Conservation (phyloP, 164 flowering plant species). For the Berberis vulgaris region DNA sequence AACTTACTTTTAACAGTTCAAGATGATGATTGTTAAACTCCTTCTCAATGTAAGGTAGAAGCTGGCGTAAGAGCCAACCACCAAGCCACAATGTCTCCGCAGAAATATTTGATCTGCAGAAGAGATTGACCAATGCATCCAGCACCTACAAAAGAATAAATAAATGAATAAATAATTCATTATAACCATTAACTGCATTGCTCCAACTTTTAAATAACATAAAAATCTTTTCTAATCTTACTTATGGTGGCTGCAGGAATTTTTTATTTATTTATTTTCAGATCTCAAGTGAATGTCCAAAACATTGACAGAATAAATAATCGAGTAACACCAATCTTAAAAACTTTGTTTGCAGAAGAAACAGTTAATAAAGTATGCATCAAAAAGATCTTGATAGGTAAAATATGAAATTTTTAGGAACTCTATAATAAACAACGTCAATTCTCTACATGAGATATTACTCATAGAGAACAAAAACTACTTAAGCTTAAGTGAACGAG, state of each 20-base stretch:
- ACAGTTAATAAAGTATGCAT: no score
- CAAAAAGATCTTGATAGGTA: no score
- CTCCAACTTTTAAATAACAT: background rate
- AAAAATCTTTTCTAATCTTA: no score
- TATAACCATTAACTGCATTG: background rate
- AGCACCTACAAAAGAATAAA: conserved; percentile 47
- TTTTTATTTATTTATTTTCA: no score
- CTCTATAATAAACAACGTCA: no score
- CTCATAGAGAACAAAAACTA: background rate
- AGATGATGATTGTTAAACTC: conserved; percentile 71
- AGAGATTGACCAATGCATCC: conserved; percentile 75
- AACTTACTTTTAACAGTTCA: conserved; percentile 54
- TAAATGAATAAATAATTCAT: background rate
- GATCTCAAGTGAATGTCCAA: no score
- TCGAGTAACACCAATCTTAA: no score
- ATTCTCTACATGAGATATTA: background rate
- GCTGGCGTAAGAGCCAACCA: conserved; percentile 97
- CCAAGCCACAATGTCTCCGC: conserved; percentile 94
- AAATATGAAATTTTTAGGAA: no score
- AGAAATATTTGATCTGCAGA: conserved; percentile 77
- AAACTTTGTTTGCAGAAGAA: no score
- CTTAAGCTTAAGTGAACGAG: background rate
- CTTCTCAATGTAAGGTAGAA: conserved; percentile 76
- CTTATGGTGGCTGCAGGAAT: no score
- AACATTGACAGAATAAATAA: no score